Conservation (phyloP, 352 stramenopile species). For the Stephanocyclus meneghinianus region DNA sequence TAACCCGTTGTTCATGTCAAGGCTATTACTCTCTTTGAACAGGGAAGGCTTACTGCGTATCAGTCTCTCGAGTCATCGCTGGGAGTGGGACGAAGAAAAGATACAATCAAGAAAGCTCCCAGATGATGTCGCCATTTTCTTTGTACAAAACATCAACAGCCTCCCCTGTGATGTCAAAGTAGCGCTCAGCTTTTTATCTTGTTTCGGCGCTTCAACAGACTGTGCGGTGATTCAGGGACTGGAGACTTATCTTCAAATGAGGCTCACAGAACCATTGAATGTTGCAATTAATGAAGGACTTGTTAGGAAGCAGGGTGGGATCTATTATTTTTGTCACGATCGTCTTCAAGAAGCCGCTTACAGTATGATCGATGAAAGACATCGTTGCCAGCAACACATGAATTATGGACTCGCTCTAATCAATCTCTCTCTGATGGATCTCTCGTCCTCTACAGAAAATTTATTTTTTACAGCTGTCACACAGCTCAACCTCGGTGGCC, state of each 20-base stretch:
- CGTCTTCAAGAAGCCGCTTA: constrained; percentile 31
- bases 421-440: not conserved
- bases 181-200: constrained; percentile 24
- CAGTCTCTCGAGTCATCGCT: constrained; percentile 13
- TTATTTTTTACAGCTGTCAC: too few relatives aligned
- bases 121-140: constrained; percentile 31
- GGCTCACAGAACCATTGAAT: constrained; percentile 15
- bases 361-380: constrained; percentile 2
- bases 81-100: constrained; percentile 35
- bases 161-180: constrained; percentile 16
- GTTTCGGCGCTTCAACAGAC: constrained; percentile 24
- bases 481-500: too few relatives aligned
- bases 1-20: constrained; percentile 17
- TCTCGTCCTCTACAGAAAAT: too few relatives aligned
- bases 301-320: constrained; percentile 8
- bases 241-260: not conserved
- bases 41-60: constrained; percentile 22
- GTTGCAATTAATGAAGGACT: constrained; percentile 21
- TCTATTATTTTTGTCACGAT: constrained; percentile 16
- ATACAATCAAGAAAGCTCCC: constrained; percentile 18
- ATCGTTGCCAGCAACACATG: constrained; percentile 20
- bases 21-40: constrained; percentile 23
- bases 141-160: constrained; percentile 11
- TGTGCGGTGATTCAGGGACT: not conserved
- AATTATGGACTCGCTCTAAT: constrained; percentile 28